These are phyloP conservation scores for Chionographis japonica DNA, from an alignment of 106 monocot species.

Conservation along the genomic window DNA sequence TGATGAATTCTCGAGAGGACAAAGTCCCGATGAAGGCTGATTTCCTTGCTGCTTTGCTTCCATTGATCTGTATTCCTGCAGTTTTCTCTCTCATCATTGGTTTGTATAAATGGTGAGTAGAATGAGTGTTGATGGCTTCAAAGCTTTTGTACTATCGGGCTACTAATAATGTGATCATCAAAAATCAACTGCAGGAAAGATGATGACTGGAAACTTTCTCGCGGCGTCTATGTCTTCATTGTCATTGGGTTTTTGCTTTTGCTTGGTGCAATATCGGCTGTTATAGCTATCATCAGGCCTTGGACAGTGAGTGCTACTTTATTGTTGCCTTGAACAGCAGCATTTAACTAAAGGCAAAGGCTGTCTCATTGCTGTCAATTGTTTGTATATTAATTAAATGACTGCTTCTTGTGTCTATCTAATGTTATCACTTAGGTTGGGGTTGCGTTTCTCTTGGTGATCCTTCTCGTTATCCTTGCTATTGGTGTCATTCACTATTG, in stretches of 20 bases:
- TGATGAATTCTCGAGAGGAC: conserved; percentile 76
- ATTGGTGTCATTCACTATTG: conserved; percentile 84
- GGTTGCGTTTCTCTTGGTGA: conserved; percentile 76
- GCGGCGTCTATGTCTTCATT: conserved; percentile 81
- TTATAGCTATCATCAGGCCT: conserved; percentile 69
- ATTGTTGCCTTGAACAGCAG: background rate
- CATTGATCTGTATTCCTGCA: conserved; percentile 86
- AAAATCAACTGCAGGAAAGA: conserved; percentile 75
- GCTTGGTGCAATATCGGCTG: conserved; percentile 76
- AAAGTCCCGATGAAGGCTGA: conserved; percentile 72
- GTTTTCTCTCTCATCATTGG: conserved; percentile 70
- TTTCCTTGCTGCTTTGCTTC: conserved; percentile 93
- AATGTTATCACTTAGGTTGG: conserved; percentile 63
- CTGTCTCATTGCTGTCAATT: conserved; percentile 4
- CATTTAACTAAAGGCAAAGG: background rate
- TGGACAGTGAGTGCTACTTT: conserved; percentile 74
- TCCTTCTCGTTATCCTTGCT: conserved; percentile 77
- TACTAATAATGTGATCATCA: background rate
- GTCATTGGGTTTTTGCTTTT: conserved; percentile 75
- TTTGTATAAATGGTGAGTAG: conserved; percentile 87
- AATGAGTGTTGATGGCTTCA: background rate
- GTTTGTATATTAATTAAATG: background rate
- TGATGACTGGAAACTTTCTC: conserved; percentile 92
- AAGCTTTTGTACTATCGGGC: background rate
- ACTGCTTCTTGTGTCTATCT: background rate